Conservation (phyloP, 2,329 filamentous ascomycete genomes). For the Colletotrichum sp. region DNA sequence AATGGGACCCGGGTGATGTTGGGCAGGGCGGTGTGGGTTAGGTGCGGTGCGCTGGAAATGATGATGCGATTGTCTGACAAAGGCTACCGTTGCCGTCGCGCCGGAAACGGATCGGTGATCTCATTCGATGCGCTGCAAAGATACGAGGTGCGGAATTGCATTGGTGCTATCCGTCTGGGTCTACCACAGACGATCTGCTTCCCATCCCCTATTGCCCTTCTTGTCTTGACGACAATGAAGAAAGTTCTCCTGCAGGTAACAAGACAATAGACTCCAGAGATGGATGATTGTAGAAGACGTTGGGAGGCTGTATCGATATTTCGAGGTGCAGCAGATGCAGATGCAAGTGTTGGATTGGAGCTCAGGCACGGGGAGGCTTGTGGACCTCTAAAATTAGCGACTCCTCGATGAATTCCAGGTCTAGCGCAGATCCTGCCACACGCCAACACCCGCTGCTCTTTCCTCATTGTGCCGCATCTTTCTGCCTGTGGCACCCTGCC, state of each 20-base stretch:
- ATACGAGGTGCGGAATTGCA: neutral
- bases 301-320: neutral
- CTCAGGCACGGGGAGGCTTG: neutral
- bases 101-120: neutral
- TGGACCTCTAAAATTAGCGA: neutral
- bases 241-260: rapidly evolving
- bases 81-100: neutral
- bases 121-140: neutral
- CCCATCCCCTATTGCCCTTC: neutral
- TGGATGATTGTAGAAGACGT: rapidly evolving
- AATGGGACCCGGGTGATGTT: neutral
- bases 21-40: neutral
- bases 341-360: neutral
- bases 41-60: neutral
- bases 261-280: neutral
- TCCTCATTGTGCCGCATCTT: neutral
- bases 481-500: neutral
- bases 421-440: conserved; percentile 1
- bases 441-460: neutral
- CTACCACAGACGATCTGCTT: neutral
- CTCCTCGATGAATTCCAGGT: neutral
- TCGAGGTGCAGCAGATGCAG: neutral
- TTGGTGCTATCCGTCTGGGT: neutral
- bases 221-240: neutral
- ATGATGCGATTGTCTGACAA: neutral